phyloP scores from a whole-genome alignment of 768 basidiomycete species.

The Boletus pseudopeckii region DNA sequence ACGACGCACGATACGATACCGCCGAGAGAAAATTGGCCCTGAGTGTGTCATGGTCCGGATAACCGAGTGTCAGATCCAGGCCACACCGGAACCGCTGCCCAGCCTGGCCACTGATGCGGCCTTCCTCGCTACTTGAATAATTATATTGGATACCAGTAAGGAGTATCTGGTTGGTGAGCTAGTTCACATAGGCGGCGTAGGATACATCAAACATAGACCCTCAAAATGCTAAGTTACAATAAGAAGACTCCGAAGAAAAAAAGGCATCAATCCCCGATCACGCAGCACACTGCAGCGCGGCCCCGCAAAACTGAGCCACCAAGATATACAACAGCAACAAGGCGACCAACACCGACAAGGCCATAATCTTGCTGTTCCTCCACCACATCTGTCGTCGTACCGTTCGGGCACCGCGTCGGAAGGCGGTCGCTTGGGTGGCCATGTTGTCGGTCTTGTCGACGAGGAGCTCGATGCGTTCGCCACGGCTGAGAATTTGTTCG shows the following conservation, averaged over 20 bases:
- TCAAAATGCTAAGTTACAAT: constrained; percentile 8
- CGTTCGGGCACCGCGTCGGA: constrained; percentile 83
- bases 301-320: constrained; percentile 87
- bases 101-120: too few relatives aligned
- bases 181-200: not conserved
- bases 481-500: constrained; percentile 90
- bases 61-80: too few relatives aligned
- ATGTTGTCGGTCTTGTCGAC: constrained; percentile 97
- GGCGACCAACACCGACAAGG: constrained; percentile 66
- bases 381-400: constrained; percentile 88
- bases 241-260: not conserved
- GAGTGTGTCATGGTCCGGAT: too few relatives aligned
- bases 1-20: too few relatives aligned
- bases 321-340: constrained; percentile 77
- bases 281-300: constrained; percentile 61
- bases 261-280: not conserved
- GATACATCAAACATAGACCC: constrained; percentile 9
- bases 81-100: too few relatives aligned
- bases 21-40: too few relatives aligned
- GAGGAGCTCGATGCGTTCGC: constrained; percentile 92
- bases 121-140: too few relatives aligned
- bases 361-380: constrained; percentile 71
- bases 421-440: constrained; percentile 91
- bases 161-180: not conserved
- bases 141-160: not conserved